These are phyloP conservation scores for sunflower (Helianthus annuus) DNA, from an alignment of 129 eudicot genomes.

Conservation along the genomic window HanXRQr2.0-SUNRISE NC_035445.2:161040205-161040704, in stretches of 20 bases:
- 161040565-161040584: neutral
- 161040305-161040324: conserved; percentile 11
- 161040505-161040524: neutral
- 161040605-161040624: neutral
- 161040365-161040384: neutral
- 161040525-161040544: neutral
- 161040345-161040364: neutral
- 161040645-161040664: too few relatives aligned
- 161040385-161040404: neutral
- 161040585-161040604: neutral
- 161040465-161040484: neutral
- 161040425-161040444: neutral
- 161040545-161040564: neutral
- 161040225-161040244: neutral
- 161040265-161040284: conserved; percentile 26
- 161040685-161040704: too few relatives aligned
- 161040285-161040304: conserved; percentile 16
- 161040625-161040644: too few relatives aligned
- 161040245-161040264: neutral
- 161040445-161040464: neutral
- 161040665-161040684: too few relatives aligned
- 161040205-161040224: conserved; percentile 3
- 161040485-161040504: neutral
- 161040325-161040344: conserved; percentile 14
- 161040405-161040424: neutral